Evolutionary conservation across 129 eudicot species (phyloP), one percentile per base, ranked within the genome.

Genomic region (Ambrosia trifida): DNA sequence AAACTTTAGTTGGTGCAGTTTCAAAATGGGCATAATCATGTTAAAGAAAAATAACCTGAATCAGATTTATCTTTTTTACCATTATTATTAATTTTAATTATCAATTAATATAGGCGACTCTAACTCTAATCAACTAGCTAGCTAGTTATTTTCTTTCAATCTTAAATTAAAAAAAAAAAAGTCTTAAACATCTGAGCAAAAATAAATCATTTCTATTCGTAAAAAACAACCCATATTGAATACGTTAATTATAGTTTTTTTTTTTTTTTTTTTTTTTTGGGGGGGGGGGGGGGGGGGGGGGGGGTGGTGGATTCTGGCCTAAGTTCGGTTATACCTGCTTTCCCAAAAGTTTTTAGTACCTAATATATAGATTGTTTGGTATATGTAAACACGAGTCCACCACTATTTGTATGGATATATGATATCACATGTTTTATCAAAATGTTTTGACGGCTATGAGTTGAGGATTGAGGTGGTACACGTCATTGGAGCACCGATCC

Each of bases 1-100:
- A 38, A 59, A 59, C 65, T 31, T 59, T 59, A 30, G 65, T 12
- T 59, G 43, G 65, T 59, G 65, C 8, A 38, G 31, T 57, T 57
- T 57, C 43, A 59, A 13, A 31, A 51, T 30, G 41, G 17, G 40
- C 10, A 19, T 53, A 53, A 19, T 19, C 13, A 53, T 53, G 13
- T 7, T 50, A 50, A 5, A 38, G 43, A 16, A 51, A 6, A 51
- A 6, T n/a, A 5, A 51, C 16, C 28, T 16, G 57, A 50, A 16
- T 50, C 7, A 17, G 18, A 51, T 1, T 53, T 53, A 7, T 20
- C 19, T 51, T 51, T 51, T 18, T 51, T 18, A 24, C 28, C 24
- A 1, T 19, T 53, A 53, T 19, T 19, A 19, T 18, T 49, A 49
- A 10, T 13, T 52, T 24, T 24, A 24, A 52, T 52, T 52, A 17